Conservation (phyloP, 306 rosid species). For the Sphenostylis stenocarpa region DNA sequence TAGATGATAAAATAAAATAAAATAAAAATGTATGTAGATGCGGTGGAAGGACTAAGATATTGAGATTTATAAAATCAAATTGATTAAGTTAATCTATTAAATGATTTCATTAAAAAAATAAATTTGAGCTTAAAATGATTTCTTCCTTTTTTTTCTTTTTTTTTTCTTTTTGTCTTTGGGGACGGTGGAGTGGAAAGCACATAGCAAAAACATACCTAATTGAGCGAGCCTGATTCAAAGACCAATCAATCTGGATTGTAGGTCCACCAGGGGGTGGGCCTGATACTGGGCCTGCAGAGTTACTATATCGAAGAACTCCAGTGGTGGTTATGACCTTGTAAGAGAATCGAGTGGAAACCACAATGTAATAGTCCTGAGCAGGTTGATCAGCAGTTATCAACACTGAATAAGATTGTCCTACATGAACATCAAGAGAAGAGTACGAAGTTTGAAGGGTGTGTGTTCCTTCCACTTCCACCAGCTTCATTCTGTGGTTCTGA, state of each 20-base stretch:
- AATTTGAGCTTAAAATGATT: no score
- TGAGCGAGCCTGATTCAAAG: slow-evolving; percentile 97
- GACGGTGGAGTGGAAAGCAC: neutral
- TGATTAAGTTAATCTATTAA: no score
- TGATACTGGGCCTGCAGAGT: slow-evolving; percentile 72
- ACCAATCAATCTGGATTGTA: slow-evolving; percentile 97
- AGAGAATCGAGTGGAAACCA: slow-evolving; percentile 75
- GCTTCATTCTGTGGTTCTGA: slow-evolving; percentile 77
- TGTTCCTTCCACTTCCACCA: slow-evolving; percentile 96
- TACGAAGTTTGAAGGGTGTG: slow-evolving; percentile 84
- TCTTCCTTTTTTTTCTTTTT: no score
- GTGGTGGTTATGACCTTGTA: slow-evolving; percentile 64
- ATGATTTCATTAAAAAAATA: no score
- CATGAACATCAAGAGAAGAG: slow-evolving; percentile 89
- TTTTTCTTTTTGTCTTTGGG: neutral
- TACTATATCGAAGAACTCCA: slow-evolving; percentile 71
- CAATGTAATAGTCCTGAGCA: slow-evolving; percentile 73
- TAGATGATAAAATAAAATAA: no score
- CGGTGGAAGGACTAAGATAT: no score
- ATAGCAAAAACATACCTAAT: slow-evolving; percentile 52
- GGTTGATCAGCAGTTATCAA: slow-evolving; percentile 91
- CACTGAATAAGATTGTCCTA: slow-evolving; percentile 90
- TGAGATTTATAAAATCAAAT: no score
- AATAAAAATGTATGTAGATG: no score
- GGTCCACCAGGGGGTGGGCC: slow-evolving; percentile 99